These are phyloP conservation scores for Selaginella tamariscina DNA, from an alignment of 75 land plant genomes.

Conservation along the genomic window DNA sequence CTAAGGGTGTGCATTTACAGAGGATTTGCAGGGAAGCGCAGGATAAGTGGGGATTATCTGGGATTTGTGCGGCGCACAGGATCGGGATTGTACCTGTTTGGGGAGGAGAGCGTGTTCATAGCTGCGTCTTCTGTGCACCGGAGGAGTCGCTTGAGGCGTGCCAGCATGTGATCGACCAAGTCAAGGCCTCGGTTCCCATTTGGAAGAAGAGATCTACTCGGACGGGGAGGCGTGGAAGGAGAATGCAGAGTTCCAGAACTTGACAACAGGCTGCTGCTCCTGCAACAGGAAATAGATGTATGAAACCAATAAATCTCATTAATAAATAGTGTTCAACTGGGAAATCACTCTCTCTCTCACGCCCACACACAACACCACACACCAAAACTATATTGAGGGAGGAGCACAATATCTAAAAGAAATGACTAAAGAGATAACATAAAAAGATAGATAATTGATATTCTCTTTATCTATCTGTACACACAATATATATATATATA, in stretches of 20 bases:
- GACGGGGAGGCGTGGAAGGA: constrained; percentile 96
- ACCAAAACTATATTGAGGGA: no score
- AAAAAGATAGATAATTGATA: no score
- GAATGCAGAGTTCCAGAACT: constrained; percentile 53
- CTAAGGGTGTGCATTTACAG: constrained; percentile 15
- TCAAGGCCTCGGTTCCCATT: constrained; percentile 84
- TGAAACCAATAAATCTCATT: no score
- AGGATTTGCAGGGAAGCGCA: constrained; percentile 48
- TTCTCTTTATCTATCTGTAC: no score
- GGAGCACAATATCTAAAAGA: no score
- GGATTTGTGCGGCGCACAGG: constrained; percentile 57
- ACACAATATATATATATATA: no score
- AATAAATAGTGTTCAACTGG: no score
- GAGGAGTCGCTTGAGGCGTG: constrained; percentile 70
- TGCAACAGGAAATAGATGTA: no score
- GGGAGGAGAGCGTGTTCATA: constrained; percentile 78
- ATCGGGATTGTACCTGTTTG: constrained; percentile 60
- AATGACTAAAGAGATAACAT: no score
- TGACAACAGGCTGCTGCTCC: background rate
- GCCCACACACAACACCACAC: no score
- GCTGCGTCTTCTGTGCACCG: constrained; percentile 79
- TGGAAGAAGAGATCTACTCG: constrained; percentile 94
- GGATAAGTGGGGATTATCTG: constrained; percentile 35
- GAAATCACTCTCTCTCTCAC: no score
- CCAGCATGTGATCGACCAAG: constrained; percentile 66